A percentile compares a stretch with the other conserved stretches of the same genome.
Conservation (phyloP, 83 land plant species). For the Thuja plicata region DNA sequence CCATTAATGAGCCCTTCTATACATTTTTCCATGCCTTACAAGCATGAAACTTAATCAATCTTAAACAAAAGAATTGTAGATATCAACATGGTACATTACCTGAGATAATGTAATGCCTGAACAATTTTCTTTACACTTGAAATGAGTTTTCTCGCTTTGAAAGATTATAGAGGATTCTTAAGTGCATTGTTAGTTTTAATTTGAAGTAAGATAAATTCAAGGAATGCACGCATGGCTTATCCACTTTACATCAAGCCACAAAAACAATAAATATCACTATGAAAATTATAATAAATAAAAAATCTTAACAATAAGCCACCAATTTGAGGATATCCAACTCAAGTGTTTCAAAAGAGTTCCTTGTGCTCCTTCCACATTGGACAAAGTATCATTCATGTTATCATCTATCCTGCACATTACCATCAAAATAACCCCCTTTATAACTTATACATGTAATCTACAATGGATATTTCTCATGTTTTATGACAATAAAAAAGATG, state of each 20-base stretch:
- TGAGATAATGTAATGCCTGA: neutral
- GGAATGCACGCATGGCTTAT: neutral
- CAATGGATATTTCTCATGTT: neutral
- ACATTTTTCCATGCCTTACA: neutral
- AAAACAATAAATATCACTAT: slow-evolving; percentile 58
- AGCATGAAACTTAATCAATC: neutral
- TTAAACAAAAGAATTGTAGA: neutral
- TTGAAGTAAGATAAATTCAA: neutral
- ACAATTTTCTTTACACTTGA: neutral
- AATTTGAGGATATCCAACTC: slow-evolving; percentile 67
- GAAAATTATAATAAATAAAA: slow-evolving; percentile 61
- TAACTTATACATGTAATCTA: neutral
- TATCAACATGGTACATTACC: neutral
- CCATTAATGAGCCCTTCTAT: neutral
- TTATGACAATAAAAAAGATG: neutral
- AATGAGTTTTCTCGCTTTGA: neutral
- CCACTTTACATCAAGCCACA: slow-evolving; percentile 21
- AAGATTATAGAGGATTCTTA: neutral
- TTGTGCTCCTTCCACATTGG: slow-evolving; percentile 80
- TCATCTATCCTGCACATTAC: slow-evolving; percentile 77
- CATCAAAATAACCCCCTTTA: neutral
- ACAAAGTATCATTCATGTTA: slow-evolving; percentile 79
- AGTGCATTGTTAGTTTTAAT: neutral
- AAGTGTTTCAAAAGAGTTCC: slow-evolving; percentile 66
- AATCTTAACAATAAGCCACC: slow-evolving; percentile 81